Evolutionary conservation across 2,329 filamentous ascomycete species (phyloP), one percentile per base, ranked within the genome.

Genomic region (Diaporthe sp.): DNA sequence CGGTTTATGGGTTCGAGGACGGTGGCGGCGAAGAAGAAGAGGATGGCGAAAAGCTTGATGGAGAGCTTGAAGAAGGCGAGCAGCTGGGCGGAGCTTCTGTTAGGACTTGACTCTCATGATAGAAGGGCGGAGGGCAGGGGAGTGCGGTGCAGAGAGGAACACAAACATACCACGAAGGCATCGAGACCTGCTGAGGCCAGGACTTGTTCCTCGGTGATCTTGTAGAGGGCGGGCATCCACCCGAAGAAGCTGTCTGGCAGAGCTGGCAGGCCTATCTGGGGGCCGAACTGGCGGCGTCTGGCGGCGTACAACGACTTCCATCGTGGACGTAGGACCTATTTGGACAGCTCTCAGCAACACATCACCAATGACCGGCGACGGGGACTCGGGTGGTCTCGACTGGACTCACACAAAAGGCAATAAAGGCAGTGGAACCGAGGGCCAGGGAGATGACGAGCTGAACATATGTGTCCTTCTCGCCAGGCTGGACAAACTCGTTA

Each of bases 51-150:
- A 79, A 98, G 94, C 77, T 94, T 94, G 78, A 95, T 94, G 17
- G 96, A 93, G 92, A 98, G 97, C 83, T 96, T 97, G 88, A 98
- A 98, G 85, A 99, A 99, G 22, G 93, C 91, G 19, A 99, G 88
- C 82, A 99, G 98, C 90, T 91, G 80, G 73, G 25, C 75, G 75
- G 44, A 31, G 15, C n/a, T 12, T 34, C 13, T 17, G 59, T 49
- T n/a, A 65, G 58, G 28, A 13, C 12, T 7, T 10, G 58, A 17
- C 25, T 42, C 10, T 39, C 15, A 22, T 19, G n/a, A 3, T 13
- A 17, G 34, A 25, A 5, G 25, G 25, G 17, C 4, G 7, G 17
- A 12, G 28, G 28, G 19, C 8, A 15, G 17, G 19, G 1, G 42
- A 9, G 4, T 8, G 28, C 10, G 34, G 31, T 53, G n/a, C 7